A percentile compares a stretch with the other conserved stretches of the same genome.
These are phyloP conservation scores for Krasilnikovozyma curviuscula DNA, from an alignment of 768 basidiomycete species.

Conservation along the genomic window DNA sequence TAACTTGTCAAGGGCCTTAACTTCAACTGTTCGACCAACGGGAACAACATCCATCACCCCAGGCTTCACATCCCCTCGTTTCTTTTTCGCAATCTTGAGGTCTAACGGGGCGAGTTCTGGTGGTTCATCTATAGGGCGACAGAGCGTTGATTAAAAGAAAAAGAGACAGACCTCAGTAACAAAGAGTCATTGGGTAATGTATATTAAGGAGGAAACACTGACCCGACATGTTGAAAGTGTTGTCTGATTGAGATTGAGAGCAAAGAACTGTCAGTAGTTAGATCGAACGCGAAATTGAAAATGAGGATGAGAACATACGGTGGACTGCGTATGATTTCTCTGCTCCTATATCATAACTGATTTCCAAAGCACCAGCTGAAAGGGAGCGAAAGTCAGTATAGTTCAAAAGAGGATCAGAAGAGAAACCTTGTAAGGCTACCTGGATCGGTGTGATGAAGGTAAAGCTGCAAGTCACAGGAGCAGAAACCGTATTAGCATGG, in stretches of 20 bases:
- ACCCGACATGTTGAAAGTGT: neutral
- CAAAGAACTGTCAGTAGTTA: neutral
- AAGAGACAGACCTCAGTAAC: neutral
- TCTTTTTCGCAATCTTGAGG: slow-evolving; percentile 7
- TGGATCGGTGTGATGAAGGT: slow-evolving; percentile 24
- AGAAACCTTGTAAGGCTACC: slow-evolving; percentile 19
- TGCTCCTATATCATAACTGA: too few species aligned
- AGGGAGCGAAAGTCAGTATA: too few species aligned
- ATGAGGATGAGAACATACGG: neutral
- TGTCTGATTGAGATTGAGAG: neutral
- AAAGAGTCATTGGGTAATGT: too few species aligned
- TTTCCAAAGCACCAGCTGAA: too few species aligned
- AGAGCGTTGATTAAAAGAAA: neutral
- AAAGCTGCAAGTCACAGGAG: neutral
- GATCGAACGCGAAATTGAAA: neutral
- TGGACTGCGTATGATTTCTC: too few species aligned
- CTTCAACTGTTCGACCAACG: slow-evolving; percentile 6
- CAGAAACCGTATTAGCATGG: neutral
- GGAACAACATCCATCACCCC: slow-evolving; percentile 9
- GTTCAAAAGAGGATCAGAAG: too few species aligned
- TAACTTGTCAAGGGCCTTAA: slow-evolving; percentile 6
- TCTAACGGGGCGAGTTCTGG: slow-evolving; percentile 14
- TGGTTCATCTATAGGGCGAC: slow-evolving; percentile 15
- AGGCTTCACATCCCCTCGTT: neutral
- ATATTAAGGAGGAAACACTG: neutral